A percentile compares a stretch with the other conserved stretches of the same genome.
Conservation (phyloP, 1,284 basidiomycete species). For the Rhodofomes roseus region DNA sequence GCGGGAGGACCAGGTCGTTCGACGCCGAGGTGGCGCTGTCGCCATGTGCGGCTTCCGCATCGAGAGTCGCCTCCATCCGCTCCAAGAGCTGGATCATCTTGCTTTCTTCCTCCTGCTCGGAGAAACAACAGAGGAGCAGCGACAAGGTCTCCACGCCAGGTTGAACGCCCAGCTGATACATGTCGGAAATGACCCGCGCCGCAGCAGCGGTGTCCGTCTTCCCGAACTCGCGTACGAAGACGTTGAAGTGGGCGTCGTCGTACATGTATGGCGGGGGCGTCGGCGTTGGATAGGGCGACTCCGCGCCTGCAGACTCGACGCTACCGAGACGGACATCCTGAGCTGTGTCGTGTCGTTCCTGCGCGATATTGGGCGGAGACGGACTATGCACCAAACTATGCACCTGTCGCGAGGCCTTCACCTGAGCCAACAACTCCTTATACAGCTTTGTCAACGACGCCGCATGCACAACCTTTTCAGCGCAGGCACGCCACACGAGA, state of each 20-base stretch:
- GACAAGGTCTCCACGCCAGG: slow-evolving; percentile 17
- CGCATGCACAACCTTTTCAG: slow-evolving; percentile 10
- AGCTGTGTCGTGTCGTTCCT: not conserved
- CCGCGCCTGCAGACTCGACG: not conserved
- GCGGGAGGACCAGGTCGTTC: not conserved
- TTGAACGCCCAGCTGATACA: slow-evolving; percentile 27
- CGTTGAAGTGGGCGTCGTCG: slow-evolving; percentile 22
- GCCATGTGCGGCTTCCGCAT: slow-evolving; percentile 17
- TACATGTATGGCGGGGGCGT: slow-evolving; percentile 11
- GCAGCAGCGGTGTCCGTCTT: slow-evolving; percentile 3
- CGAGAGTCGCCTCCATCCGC: slow-evolving; percentile 2
- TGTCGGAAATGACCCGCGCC: slow-evolving; percentile 30
- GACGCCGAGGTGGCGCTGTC: not conserved
- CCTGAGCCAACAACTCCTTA: slow-evolving; percentile 17
- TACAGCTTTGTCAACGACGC: slow-evolving; percentile 26
- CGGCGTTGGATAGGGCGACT: not conserved
- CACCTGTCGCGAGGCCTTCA: slow-evolving; percentile 8
- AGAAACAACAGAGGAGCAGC: slow-evolving; percentile 24
- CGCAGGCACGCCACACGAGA: slow-evolving; percentile 35
- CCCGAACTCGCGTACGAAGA: slow-evolving; percentile 22
- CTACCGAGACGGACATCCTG: not conserved
- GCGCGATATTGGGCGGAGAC: not conserved
- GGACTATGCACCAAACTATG: no score
- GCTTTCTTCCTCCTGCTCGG: slow-evolving; percentile 17
- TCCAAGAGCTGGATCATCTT: slow-evolving; percentile 10